These are phyloP conservation scores for Arachis hypogaea DNA, from an alignment of 306 rosid species.

Conservation along the genomic window DNA sequence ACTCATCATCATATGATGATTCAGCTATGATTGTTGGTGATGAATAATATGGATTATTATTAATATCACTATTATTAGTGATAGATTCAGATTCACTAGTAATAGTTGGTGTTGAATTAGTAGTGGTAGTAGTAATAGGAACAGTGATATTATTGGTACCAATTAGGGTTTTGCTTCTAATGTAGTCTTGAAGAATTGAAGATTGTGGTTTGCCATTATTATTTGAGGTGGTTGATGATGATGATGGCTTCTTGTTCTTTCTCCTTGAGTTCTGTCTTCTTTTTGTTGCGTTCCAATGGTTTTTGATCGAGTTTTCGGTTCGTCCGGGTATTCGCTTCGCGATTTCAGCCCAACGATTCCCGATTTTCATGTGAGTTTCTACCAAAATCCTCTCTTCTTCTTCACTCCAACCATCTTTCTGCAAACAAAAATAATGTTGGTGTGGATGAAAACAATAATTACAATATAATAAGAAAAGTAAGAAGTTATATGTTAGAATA, in stretches of 20 bases:
- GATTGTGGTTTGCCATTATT: constrained; percentile 57
- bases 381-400: constrained; percentile 78
- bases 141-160: neutral
- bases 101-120: neutral
- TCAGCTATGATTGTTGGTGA: constrained; percentile 29
- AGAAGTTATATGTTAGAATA: too few species aligned
- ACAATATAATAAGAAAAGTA: neutral
- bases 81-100: constrained; percentile 40
- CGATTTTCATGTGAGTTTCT: constrained; percentile 63
- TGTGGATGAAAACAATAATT: neutral
- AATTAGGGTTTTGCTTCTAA: constrained; percentile 43
- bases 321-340: constrained; percentile 78
- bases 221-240: neutral
- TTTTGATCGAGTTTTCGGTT: constrained; percentile 87
- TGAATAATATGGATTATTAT: constrained; percentile 8
- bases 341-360: constrained; percentile 89
- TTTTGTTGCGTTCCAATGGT: constrained; percentile 95
- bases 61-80: neutral
- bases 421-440: neutral
- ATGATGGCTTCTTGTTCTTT: constrained; percentile 57
- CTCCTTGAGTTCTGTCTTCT: constrained; percentile 82
- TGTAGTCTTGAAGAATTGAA: constrained; percentile 76
- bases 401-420: constrained; percentile 67
- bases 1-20: constrained; percentile 56
- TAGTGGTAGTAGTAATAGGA: neutral